Percentiles rank a stretch among this genome's conserved stretches.
These are phyloP conservation scores for Globisporangium paddicum DNA, from an alignment of 352 stramenopile species.

Conservation along the genomic window DNA sequence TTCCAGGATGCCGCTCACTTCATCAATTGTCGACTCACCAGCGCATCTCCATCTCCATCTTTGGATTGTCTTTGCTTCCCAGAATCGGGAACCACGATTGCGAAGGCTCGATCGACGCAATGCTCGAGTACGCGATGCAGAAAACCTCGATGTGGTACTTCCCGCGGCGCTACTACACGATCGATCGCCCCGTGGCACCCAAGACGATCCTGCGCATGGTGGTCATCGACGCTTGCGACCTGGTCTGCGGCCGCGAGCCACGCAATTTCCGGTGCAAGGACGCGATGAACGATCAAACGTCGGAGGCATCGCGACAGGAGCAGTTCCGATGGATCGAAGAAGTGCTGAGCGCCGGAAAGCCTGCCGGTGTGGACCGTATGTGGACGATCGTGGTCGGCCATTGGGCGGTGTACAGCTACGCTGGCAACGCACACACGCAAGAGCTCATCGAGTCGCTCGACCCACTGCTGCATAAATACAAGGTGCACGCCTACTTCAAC, in stretches of 20 bases:
- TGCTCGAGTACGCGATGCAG: conserved; percentile 71
- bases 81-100: conserved; percentile 88
- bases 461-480: conserved; percentile 73
- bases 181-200: conserved; percentile 69
- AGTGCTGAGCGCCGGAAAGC: conserved; percentile 50
- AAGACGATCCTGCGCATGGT: conserved; percentile 81
- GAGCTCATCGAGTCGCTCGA: conserved; percentile 73
- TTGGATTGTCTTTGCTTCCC: too few species aligned
- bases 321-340: conserved; percentile 83
- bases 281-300: conserved; percentile 77
- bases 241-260: conserved; percentile 78
- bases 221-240: conserved; percentile 75
- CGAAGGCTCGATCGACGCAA: conserved; percentile 75
- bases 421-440: conserved; percentile 71
- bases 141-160: conserved; percentile 79
- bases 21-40: not conserved
- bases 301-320: conserved; percentile 36
- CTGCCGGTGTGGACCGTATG: conserved; percentile 66
- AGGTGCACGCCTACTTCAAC: conserved; percentile 85
- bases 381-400: conserved; percentile 84
- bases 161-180: conserved; percentile 70
- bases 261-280: conserved; percentile 73
- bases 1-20: not conserved
- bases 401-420: conserved; percentile 83
- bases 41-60: not conserved